phyloP scores from a whole-genome alignment of 2,329 filamentous ascomycete species.

The Fusarium sp. region DNA sequence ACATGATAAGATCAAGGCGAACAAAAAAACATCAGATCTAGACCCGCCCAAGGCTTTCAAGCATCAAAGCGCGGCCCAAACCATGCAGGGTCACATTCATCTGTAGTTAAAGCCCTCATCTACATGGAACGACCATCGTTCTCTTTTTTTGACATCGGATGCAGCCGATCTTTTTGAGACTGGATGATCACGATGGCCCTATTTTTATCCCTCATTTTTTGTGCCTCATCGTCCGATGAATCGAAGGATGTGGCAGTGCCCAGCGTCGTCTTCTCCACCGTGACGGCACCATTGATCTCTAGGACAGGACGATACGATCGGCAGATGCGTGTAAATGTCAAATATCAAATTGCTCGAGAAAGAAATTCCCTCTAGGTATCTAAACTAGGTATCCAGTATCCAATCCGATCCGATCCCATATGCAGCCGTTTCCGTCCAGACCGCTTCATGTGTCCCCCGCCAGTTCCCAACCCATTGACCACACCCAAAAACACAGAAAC shows the following conservation, averaged over 20 bases:
- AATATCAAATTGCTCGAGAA: background rate
- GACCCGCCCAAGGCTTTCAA: background rate
- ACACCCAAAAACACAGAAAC: slow-evolving; percentile 24
- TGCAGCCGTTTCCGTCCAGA: slow-evolving; percentile 27
- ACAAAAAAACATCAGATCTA: background rate
- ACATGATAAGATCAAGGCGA: slow-evolving; percentile 1
- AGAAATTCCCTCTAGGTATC: slow-evolving; percentile 4
- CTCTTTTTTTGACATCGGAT: background rate
- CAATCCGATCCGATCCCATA: background rate
- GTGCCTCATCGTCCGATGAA: background rate
- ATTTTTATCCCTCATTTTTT: background rate
- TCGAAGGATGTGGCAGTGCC: background rate
- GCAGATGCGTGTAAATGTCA: background rate
- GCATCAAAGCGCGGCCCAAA: background rate
- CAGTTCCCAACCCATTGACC: slow-evolving; percentile 19
- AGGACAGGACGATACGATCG: background rate
- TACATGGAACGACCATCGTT: background rate
- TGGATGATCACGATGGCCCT: background rate
- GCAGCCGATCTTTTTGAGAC: background rate
- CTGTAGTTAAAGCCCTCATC: background rate
- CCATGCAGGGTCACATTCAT: background rate
- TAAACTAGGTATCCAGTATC: background rate
- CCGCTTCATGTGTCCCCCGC: slow-evolving; percentile 25
- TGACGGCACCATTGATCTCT: background rate
- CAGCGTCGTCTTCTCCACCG: background rate